Evolutionary conservation across 2,329 filamentous ascomycete genomes (phyloP).

Genomic region (Curvularia sp.): DNA sequence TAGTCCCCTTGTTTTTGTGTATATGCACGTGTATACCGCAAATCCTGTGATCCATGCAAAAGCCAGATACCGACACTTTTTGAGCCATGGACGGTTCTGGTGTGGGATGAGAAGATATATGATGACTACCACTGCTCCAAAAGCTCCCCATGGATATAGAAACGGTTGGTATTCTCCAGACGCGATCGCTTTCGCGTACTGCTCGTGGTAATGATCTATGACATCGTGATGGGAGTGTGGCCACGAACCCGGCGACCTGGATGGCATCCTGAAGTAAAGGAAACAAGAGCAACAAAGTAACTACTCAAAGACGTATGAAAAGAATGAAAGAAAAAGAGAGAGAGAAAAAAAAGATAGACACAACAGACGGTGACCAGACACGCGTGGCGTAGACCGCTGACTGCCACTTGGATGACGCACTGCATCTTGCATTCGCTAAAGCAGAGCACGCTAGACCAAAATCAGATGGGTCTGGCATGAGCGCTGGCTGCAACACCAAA

Average conservation of each 20-base stretch:
- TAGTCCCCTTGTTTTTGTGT: slow-evolving; percentile 57
- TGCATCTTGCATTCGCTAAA: slow-evolving; percentile 32
- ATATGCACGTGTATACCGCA: slow-evolving; percentile 53
- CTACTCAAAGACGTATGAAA: slow-evolving; percentile 3
- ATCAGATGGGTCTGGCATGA: slow-evolving; percentile 17
- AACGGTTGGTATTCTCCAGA: slow-evolving; percentile 53
- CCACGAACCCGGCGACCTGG: slow-evolving; percentile 29
- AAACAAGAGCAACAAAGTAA: slow-evolving; percentile 10
- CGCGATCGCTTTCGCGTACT: slow-evolving; percentile 50
- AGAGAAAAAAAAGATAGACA: neutral
- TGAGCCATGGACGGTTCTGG: slow-evolving; percentile 48
- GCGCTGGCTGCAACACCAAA: slow-evolving; percentile 44
- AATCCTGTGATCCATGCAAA: slow-evolving; percentile 55
- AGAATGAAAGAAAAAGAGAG: neutral
- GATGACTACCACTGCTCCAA: slow-evolving; percentile 54
- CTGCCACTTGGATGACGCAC: slow-evolving; percentile 37
- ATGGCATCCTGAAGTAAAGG: slow-evolving; percentile 17
- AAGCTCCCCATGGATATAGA: slow-evolving; percentile 52
- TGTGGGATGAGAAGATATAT: slow-evolving; percentile 61
- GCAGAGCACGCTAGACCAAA: slow-evolving; percentile 24
- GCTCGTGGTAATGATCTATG: slow-evolving; percentile 46
- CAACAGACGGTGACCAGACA: slow-evolving; percentile 18
- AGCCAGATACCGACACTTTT: slow-evolving; percentile 53
- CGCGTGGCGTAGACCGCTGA: slow-evolving; percentile 22
- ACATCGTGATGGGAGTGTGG: slow-evolving; percentile 46